phyloP scores from a whole-genome alignment of 352 stramenopile genomes.

The Globisporangium alternatum region DNA sequence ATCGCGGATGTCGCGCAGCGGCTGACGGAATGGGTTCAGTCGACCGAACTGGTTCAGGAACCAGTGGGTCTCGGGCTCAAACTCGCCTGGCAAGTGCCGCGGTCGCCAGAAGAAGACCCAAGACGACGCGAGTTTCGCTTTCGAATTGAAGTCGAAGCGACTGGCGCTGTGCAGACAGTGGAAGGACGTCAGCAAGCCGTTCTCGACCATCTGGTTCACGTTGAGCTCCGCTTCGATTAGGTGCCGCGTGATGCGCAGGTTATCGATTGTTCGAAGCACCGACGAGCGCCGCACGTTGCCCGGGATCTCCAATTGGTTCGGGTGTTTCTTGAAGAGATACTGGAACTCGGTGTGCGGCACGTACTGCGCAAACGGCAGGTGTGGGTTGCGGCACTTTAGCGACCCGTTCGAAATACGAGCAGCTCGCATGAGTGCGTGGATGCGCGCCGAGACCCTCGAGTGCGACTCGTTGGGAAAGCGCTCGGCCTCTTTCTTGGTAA shows the following conservation, averaged over 20 bases:
- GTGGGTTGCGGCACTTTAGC: slow-evolving; percentile 22
- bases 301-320: slow-evolving; percentile 42
- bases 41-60: slow-evolving; percentile 37
- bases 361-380: slow-evolving; percentile 42
- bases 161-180: slow-evolving; percentile 57
- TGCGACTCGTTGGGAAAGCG: slow-evolving; percentile 41
- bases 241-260: slow-evolving; percentile 38
- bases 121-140: slow-evolving; percentile 26
- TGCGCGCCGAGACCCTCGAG: slow-evolving; percentile 37
- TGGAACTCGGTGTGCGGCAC: slow-evolving; percentile 43
- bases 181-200: slow-evolving; percentile 27
- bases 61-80: slow-evolving; percentile 34
- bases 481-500: slow-evolving; percentile 39
- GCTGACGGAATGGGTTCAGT: slow-evolving; percentile 59
- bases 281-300: slow-evolving; percentile 37
- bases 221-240: slow-evolving; percentile 56
- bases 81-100: slow-evolving; percentile 32
- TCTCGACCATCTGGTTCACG: slow-evolving; percentile 26
- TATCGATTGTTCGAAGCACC: slow-evolving; percentile 62
- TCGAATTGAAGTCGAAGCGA: slow-evolving; percentile 42
- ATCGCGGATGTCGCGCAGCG: slow-evolving; percentile 66
- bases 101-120: slow-evolving; percentile 68
- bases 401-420: slow-evolving; percentile 22
- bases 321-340: slow-evolving; percentile 67
- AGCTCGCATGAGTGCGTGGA: slow-evolving; percentile 46